These are phyloP conservation scores for Umbelopsis sp. DNA, from an alignment of 371 early-diverging fungal genomes.

Conservation along the genomic window DNA sequence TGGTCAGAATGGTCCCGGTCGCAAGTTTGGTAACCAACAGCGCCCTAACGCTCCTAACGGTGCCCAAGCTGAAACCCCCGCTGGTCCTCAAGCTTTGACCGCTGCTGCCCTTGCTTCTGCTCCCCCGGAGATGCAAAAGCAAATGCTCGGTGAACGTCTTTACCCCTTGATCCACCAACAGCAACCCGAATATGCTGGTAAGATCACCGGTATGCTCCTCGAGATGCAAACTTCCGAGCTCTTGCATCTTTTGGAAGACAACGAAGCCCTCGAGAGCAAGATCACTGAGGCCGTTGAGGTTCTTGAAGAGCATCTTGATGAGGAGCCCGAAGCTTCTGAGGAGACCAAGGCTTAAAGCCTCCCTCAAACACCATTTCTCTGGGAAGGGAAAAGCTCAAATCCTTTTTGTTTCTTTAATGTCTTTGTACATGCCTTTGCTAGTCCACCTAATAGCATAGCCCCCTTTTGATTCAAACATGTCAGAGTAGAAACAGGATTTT, in stretches of 20 bases:
- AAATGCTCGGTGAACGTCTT: slow-evolving; percentile 83
- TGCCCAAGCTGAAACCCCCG: slow-evolving; percentile 13
- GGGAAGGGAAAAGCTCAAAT: slow-evolving; percentile 13
- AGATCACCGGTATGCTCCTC: slow-evolving; percentile 92
- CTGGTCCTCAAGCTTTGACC: slow-evolving; percentile 45
- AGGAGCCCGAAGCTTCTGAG: slow-evolving; percentile 2
- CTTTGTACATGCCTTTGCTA: neutral
- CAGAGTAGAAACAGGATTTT: slow-evolving; percentile 6
- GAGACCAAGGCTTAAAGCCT: slow-evolving; percentile 16
- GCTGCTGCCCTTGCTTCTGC: slow-evolving; percentile 72
- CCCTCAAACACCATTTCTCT: neutral
- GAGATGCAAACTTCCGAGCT: slow-evolving; percentile 92
- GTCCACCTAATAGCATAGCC: neutral
- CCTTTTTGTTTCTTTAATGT: neutral
- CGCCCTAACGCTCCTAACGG: slow-evolving; percentile 22
- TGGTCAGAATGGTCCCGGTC: slow-evolving; percentile 21
- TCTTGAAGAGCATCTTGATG: slow-evolving; percentile 69
- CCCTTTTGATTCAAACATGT: neutral
- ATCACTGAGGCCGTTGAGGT: slow-evolving; percentile 89
- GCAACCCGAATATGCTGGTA: slow-evolving; percentile 74
- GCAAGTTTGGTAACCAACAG: slow-evolving; percentile 16
- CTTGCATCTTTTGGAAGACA: slow-evolving; percentile 74
- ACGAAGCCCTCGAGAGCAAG: slow-evolving; percentile 59
- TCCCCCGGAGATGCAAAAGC: slow-evolving; percentile 79
- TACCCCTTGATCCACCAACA: slow-evolving; percentile 72